These are phyloP conservation scores for Penicillium arizonense DNA, from an alignment of 495 filamentous ascomycete species.

Conservation along the genomic window DNA sequence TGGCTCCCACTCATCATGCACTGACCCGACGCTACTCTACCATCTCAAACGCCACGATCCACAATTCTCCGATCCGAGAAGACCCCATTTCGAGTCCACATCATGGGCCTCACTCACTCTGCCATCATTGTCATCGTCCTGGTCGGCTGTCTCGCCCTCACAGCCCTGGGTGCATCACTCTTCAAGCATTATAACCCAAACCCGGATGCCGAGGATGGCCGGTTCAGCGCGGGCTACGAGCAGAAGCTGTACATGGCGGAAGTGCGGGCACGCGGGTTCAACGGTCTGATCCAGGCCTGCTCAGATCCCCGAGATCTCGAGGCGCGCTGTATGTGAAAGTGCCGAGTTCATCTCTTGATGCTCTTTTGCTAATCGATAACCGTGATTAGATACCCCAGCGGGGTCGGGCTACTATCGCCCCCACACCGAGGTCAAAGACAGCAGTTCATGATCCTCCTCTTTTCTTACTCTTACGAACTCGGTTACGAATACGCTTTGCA, in stretches of 20 bases:
- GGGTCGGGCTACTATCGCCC: constrained; percentile 14
- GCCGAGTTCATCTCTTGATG: background rate
- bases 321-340: constrained; percentile 29
- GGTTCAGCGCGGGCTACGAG: constrained; percentile 23
- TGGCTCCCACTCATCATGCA: constrained; percentile 2
- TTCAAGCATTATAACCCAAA: constrained; percentile 30
- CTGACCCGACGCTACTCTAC: constrained; percentile 1
- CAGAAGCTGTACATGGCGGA: constrained; percentile 41
- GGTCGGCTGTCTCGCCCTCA: constrained; percentile 34
- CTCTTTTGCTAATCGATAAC: background rate
- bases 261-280: constrained; percentile 34
- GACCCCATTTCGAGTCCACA: background rate
- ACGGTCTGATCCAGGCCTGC: constrained; percentile 26
- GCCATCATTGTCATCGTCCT: constrained; percentile 46
- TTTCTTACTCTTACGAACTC: constrained; percentile 2
- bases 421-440: constrained; percentile 6
- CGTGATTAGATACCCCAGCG: constrained; percentile 13
- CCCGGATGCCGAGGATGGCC: constrained; percentile 5
- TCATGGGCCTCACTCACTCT: constrained; percentile 29
- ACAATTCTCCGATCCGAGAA: background rate
- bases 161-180: constrained; percentile 34
- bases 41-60: background rate
- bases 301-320: constrained; percentile 26
- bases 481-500: constrained; percentile 1
- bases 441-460: background rate